Evolutionary conservation across 495 filamentous ascomycete species (phyloP), one percentile per base, ranked within the genome.

Genomic region (Lasiosphaeris hirsuta): DNA sequence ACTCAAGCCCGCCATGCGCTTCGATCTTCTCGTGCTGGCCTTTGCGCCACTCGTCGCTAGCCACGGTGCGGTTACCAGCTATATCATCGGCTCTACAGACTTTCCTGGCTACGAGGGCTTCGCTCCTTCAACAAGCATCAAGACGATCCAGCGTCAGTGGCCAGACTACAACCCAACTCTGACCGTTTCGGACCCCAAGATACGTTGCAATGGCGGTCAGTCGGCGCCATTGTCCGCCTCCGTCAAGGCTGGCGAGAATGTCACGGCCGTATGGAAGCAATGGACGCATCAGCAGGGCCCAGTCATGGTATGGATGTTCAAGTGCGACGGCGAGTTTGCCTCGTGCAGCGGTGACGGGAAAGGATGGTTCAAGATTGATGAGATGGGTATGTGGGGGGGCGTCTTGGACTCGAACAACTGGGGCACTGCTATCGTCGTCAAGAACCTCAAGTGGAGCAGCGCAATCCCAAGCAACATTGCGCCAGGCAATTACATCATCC

Each of bases 51-150:
- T 73, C 46, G 77, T 64, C 51, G 67, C 74, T 15, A 79, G 72
- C 41, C 80, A 83, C 61, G 80, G 80, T 38, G 80, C 78, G 54
- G 79, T 81, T 23, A 75, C 77, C 18, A 79, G 74, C 61, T 83
- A 83, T 64, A 71, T 73, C 39, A 79, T 83, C 43, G 77, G 64
- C 17, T 68, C 74, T 36, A 75, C 63, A 1, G 73, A 60, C 10
- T 81, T 79, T 62, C 71, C 69, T 30, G 78, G 79, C 47, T 78
- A 79, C 61, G 62, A 77, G 30, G 76, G 77, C 9, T 80, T 74
- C 61, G 68, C 70, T 15, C 70, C 78, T 17, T 60, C 71, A 1
- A 54, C 61, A 30, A 67, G 63, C n/a, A 75, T 76, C 41, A 64
- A 69, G 52, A 77, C 75, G 30, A 81, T 82, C 46, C 78, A 82